Conservation (phyloP, 306 rosid genomes). For the Quercus dentata region DNA sequence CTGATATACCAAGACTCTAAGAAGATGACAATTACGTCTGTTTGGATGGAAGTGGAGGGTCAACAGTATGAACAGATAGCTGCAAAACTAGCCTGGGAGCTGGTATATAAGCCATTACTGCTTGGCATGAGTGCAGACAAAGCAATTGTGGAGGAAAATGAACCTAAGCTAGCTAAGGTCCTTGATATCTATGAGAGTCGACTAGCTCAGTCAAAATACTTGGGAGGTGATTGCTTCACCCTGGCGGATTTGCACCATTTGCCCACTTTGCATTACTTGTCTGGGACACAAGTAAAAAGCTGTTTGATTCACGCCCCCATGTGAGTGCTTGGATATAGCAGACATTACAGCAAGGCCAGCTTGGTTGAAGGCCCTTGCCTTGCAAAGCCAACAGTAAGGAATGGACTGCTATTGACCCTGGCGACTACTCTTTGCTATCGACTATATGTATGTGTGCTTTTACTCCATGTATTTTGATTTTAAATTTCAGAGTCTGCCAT, state of each 20-base stretch:
- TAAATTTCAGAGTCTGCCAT: neutral
- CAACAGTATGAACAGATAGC: constrained; percentile 50
- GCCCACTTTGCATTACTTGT: constrained; percentile 37
- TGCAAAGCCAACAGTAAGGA: constrained; percentile 4
- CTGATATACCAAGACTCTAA: constrained; percentile 34
- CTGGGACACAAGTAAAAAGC: constrained; percentile 33
- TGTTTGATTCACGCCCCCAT: constrained; percentile 41
- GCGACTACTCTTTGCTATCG: neutral
- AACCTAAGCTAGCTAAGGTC: constrained; percentile 39
- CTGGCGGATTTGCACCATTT: constrained; percentile 74
- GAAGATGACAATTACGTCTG: constrained; percentile 32
- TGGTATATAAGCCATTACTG: neutral
- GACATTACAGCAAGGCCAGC: constrained; percentile 68
- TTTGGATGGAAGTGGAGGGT: constrained; percentile 61
- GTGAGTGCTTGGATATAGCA: constrained; percentile 59
- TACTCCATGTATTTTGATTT: neutral
- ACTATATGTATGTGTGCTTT: neutral
- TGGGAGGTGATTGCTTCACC: constrained; percentile 56
- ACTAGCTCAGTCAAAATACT: constrained; percentile 48
- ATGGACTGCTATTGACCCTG: neutral
- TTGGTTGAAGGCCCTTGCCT: constrained; percentile 59
- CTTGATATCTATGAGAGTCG: constrained; percentile 62
- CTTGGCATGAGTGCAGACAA: constrained; percentile 6
- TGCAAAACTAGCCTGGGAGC: constrained; percentile 47
- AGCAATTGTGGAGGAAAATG: constrained; percentile 51